These are phyloP conservation scores for Isabelozyma rhagii DNA, from an alignment of 805 yeast genomes.

Conservation along the genomic window DNA sequence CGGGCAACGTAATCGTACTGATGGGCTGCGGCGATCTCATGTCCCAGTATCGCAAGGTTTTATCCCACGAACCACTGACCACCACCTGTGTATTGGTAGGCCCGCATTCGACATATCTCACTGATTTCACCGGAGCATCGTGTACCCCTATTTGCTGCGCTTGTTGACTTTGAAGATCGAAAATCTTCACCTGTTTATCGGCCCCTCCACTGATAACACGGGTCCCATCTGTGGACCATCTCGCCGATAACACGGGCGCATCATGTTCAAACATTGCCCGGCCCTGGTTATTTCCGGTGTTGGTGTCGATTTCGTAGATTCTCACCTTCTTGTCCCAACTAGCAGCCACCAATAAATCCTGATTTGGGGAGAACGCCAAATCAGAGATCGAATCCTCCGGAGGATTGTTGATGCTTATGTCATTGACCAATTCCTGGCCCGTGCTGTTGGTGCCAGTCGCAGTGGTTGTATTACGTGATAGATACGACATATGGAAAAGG, in stretches of 20 bases:
- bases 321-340: constrained; percentile 96
- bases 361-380: constrained; percentile 80
- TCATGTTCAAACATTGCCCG: constrained; percentile 87
- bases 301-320: constrained; percentile 77
- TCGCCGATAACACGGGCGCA: constrained; percentile 77
- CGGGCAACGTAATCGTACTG: constrained; percentile 79
- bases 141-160: constrained; percentile 82
- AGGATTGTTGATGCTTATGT: constrained; percentile 67
- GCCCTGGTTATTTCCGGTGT: constrained; percentile 78
- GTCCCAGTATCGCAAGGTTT: constrained; percentile 93
- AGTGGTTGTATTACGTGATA: constrained; percentile 17
- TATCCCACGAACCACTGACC: constrained; percentile 96
- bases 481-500: constrained; percentile 34
- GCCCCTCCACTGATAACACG: constrained; percentile 78
- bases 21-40: constrained; percentile 80
- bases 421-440: constrained; percentile 64
- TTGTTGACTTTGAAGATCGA: constrained; percentile 81
- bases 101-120: constrained; percentile 79
- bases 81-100: constrained; percentile 79
- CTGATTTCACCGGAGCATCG: constrained; percentile 71
- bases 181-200: constrained; percentile 82
- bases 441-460: constrained; percentile 43
- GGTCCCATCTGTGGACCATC: constrained; percentile 86
- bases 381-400: constrained; percentile 93
- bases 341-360: constrained; percentile 74